Evolutionary conservation across 805 yeast species (phyloP).

Genomic region (Candida boleticola): DNA sequence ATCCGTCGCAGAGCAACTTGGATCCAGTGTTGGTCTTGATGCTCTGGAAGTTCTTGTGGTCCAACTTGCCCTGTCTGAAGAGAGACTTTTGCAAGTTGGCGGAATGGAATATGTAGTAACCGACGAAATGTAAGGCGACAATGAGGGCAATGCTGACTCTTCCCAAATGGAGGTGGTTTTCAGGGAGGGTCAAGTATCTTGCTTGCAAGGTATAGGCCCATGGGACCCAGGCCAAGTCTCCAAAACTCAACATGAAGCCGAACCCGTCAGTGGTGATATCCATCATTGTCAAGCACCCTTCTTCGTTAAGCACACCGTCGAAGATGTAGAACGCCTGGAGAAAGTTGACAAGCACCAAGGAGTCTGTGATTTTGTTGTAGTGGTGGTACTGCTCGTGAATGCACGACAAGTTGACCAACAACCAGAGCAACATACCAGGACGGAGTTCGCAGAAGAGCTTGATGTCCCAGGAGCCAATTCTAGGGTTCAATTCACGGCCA

Average conservation of each 20-base stretch:
- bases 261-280: slow-evolving; percentile 96
- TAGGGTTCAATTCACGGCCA: slow-evolving; percentile 93
- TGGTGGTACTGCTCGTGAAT: slow-evolving; percentile 76
- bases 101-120: slow-evolving; percentile 79
- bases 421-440: slow-evolving; percentile 91
- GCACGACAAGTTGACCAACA: slow-evolving; percentile 72
- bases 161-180: slow-evolving; percentile 57
- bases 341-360: slow-evolving; percentile 64
- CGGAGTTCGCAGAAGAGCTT: slow-evolving; percentile 90
- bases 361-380: slow-evolving; percentile 53
- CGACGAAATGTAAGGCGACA: slow-evolving; percentile 49
- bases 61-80: slow-evolving; percentile 75
- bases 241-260: slow-evolving; percentile 94
- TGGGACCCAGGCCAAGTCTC: slow-evolving; percentile 91
- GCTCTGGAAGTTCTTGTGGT: slow-evolving; percentile 54
- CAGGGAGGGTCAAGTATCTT: slow-evolving; percentile 63
- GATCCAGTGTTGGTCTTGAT: slow-evolving; percentile 78
- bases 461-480: slow-evolving; percentile 81
- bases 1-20: slow-evolving; percentile 79
- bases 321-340: slow-evolving; percentile 81
- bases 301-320: slow-evolving; percentile 91
- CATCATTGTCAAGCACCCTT: slow-evolving; percentile 89
- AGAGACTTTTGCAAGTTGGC: slow-evolving; percentile 82
- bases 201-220: slow-evolving; percentile 87
- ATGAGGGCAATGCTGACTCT: slow-evolving; percentile 36